Conservation (phyloP, 768 basidiomycete genomes). For the Kwoniella newhampshirensis region DNA sequence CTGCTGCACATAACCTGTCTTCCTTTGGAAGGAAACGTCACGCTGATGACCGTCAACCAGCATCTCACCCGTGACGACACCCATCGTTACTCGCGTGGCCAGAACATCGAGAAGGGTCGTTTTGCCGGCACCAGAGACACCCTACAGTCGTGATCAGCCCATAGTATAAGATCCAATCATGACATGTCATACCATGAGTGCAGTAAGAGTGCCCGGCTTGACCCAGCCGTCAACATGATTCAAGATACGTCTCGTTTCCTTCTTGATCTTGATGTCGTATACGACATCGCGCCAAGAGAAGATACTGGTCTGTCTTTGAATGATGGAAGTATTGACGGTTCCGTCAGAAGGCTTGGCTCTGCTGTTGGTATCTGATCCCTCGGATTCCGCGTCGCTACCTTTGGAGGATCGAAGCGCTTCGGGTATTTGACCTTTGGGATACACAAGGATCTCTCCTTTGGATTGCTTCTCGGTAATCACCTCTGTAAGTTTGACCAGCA, state of each 20-base stretch:
- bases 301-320: slow-evolving; percentile 51
- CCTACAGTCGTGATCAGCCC: slow-evolving; percentile 57
- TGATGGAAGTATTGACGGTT: slow-evolving; percentile 28
- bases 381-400: slow-evolving; percentile 36
- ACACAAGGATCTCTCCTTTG: slow-evolving; percentile 55
- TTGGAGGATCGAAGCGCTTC: slow-evolving; percentile 26
- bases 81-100: slow-evolving; percentile 54
- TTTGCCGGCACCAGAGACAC: slow-evolving; percentile 59
- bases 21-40: slow-evolving; percentile 56
- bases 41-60: slow-evolving; percentile 55
- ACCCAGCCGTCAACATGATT: slow-evolving; percentile 53
- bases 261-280: slow-evolving; percentile 54
- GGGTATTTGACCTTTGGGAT: slow-evolving; percentile 48
- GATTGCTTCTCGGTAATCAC: slow-evolving; percentile 51
- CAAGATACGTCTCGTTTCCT: slow-evolving; percentile 56
- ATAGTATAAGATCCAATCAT: slow-evolving; percentile 63
- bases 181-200: slow-evolving; percentile 55
- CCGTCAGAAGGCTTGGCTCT: slow-evolving; percentile 20
- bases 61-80: slow-evolving; percentile 57
- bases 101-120: slow-evolving; percentile 53
- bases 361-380: background rate
- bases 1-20: slow-evolving; percentile 56
- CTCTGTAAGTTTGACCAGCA: slow-evolving; percentile 40
- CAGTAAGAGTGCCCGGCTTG: slow-evolving; percentile 48
- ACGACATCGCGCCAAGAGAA: slow-evolving; percentile 54